Base-by-base conservation (phyloP, 2,329 filamentous ascomycete genomes). In the Cordyceps militaris region DNA sequence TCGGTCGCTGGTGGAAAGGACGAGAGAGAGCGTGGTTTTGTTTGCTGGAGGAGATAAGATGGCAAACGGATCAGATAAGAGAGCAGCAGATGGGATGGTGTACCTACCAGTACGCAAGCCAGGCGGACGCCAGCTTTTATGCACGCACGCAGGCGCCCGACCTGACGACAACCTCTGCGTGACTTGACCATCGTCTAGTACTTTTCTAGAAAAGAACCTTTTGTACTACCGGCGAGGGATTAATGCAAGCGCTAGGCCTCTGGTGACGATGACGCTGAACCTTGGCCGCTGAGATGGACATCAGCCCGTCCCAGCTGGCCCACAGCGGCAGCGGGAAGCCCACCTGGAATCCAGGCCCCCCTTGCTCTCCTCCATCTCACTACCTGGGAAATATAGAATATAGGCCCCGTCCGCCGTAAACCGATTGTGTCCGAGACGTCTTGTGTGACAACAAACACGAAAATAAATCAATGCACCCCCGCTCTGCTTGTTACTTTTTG, bases 11-110 rank as follows among this genome's bases (percentile, higher is more conserved):
- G 36, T 4, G 6, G 19, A 16, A 24, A 14, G 6, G 4, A 52
- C 21, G 16, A 19, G 26, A 53, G n/a, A 32, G 14, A 30, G 19
- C 19, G 23, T 30, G 23, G 8, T 4, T 21, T 36, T 46, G 21
- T 46, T 44, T 55, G 52, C 53, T n/a, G 8, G 23, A 16, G 34
- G 48, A 16, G 34, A 56, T 56, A 48, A 56, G 53, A 56, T 56
- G 53, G 32, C 16, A 23, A 42, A 38, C 38, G 38, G 38, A 44
- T 44, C 42, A 44, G 23, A 44, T 44, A 44, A 42, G n/a, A n/a
- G 38, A 42, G 6, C 38, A 42, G 38, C 38, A 42, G 38, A 42
- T n/a, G 38, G 38, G 38, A 23, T 2, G 19, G 5, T 4, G 38
- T 14, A 21, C 21, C 19, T 42, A n/a, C n/a, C n/a, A n/a, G n/a